These are phyloP conservation scores for Candida endomychidarum DNA, from an alignment of 805 yeast genomes.

Conservation along the genomic window DNA sequence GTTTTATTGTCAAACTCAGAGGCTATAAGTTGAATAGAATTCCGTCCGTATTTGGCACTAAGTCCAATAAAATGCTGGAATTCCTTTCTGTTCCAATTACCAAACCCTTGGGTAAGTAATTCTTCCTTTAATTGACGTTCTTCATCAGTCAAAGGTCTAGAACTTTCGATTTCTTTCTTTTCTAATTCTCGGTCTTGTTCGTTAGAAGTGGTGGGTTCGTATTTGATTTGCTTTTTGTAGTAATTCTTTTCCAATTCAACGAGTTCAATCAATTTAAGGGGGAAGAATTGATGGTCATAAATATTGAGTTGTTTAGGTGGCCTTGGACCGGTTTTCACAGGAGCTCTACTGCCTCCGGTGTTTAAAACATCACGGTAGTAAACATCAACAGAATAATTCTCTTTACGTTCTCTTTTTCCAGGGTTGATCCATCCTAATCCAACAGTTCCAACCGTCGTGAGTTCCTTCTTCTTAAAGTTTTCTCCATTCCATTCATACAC, in stretches of 20 bases:
- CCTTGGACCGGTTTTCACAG: slow-evolving; percentile 58
- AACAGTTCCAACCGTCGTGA: slow-evolving; percentile 45
- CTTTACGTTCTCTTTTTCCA: slow-evolving; percentile 79
- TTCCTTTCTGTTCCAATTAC: slow-evolving; percentile 85
- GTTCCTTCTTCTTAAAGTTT: slow-evolving; percentile 69
- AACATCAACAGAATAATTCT: slow-evolving; percentile 83
- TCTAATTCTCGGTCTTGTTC: slow-evolving; percentile 53
- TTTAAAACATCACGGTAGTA: slow-evolving; percentile 80
- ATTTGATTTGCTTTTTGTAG: slow-evolving; percentile 66
- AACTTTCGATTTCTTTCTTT: slow-evolving; percentile 70
- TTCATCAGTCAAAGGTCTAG: slow-evolving; percentile 81
- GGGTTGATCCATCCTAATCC: slow-evolving; percentile 79
- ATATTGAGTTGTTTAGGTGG: slow-evolving; percentile 83
- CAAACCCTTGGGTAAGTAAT: slow-evolving; percentile 63
- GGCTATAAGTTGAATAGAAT: slow-evolving; percentile 67
- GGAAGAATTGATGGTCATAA: slow-evolving; percentile 90
- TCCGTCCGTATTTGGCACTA: slow-evolving; percentile 79
- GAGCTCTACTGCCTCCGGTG: slow-evolving; percentile 57
- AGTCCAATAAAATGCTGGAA: slow-evolving; percentile 76
- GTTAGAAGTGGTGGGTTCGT: slow-evolving; percentile 36
- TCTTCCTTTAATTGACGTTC: slow-evolving; percentile 66
- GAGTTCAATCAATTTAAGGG: slow-evolving; percentile 70
- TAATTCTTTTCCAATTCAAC: slow-evolving; percentile 80
- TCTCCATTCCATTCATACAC: slow-evolving; percentile 91
- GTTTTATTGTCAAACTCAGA: slow-evolving; percentile 81